Evolutionary conservation across 352 stramenopile genomes (phyloP).

Genomic region (Globisporangium nunn): DNA sequence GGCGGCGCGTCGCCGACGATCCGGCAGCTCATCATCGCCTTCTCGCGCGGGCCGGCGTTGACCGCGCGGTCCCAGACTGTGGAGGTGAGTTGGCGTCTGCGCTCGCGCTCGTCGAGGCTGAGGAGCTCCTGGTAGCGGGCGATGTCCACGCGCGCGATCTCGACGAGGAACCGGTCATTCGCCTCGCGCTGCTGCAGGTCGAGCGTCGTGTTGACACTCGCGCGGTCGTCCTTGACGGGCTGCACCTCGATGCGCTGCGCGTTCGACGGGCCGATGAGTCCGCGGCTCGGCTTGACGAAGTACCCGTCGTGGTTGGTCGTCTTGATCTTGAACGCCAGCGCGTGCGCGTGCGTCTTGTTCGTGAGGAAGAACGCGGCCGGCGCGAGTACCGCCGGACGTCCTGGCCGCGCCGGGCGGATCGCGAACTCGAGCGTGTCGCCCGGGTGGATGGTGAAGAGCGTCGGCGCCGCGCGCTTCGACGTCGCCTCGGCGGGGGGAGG

Average conservation of each 20-base stretch:
- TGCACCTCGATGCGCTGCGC: slow-evolving; percentile 55
- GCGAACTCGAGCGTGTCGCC: slow-evolving; percentile 34
- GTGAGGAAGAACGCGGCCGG: slow-evolving; percentile 46
- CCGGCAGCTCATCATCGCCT: slow-evolving; percentile 30
- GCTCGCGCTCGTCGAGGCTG: slow-evolving; percentile 27
- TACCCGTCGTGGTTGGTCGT: slow-evolving; percentile 76
- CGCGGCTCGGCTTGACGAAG: slow-evolving; percentile 62
- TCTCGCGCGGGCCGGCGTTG: slow-evolving; percentile 20
- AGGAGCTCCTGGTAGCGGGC: slow-evolving; percentile 32
- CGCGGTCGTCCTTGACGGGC: slow-evolving; percentile 19
- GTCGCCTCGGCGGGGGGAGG: no score
- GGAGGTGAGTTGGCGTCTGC: slow-evolving; percentile 24
- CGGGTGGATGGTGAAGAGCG: slow-evolving; percentile 36
- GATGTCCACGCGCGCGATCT: slow-evolving; percentile 44
- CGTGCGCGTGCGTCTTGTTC: slow-evolving; percentile 41
- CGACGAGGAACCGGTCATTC: slow-evolving; percentile 67
- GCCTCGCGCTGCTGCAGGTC: slow-evolving; percentile 39
- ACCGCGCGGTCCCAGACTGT: slow-evolving; percentile 41
- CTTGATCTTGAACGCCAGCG: slow-evolving; percentile 70
- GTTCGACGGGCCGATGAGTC: slow-evolving; percentile 50
- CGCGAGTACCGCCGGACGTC: slow-evolving; percentile 6
- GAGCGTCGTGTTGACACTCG: neutral
- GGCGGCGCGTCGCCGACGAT: slow-evolving; percentile 10
- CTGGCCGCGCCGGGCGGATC: slow-evolving; percentile 27
- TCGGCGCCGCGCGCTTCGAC: neutral